Conservation (phyloP, 1,284 basidiomycete genomes). For the Inonotus obliquus region DNA sequence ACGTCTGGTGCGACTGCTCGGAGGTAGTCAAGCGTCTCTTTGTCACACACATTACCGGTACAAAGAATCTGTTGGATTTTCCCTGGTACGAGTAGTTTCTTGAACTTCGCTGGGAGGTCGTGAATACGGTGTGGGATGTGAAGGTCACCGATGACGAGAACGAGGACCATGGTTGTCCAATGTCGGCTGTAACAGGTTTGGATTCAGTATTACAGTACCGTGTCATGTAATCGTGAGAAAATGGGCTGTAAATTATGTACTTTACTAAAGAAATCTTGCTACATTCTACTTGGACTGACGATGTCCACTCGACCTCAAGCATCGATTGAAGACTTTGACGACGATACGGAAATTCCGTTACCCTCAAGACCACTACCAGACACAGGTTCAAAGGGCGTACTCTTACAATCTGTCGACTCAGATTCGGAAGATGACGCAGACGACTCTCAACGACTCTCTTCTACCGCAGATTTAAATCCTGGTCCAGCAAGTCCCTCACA, state of each 20-base stretch:
- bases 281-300: no score
- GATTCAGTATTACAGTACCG: no score
- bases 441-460: conserved; percentile 30
- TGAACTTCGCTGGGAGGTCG: conserved; percentile 94
- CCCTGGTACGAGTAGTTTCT: conserved; percentile 93
- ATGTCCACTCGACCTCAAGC: conserved; percentile 30
- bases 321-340: conserved; percentile 66
- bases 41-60: conserved; percentile 97
- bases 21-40: conserved; percentile 97
- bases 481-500: conserved; percentile 25
- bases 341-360: conserved; percentile 81
- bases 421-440: conserved; percentile 44
- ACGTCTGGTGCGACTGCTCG: conserved; percentile 95
- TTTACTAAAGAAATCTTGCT: no score
- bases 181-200: neutral
- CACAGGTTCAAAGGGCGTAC: conserved; percentile 62
- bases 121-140: conserved; percentile 88
- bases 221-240: neutral
- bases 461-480: conserved; percentile 17
- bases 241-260: no score
- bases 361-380: conserved; percentile 62
- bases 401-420: conserved; percentile 56
- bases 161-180: conserved; percentile 59
- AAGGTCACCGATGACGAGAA: conserved; percentile 91
- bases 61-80: conserved; percentile 99